Evolutionary conservation across 2,329 filamentous ascomycete genomes (phyloP).

Genomic region (Scorias spongiosa): DNA sequence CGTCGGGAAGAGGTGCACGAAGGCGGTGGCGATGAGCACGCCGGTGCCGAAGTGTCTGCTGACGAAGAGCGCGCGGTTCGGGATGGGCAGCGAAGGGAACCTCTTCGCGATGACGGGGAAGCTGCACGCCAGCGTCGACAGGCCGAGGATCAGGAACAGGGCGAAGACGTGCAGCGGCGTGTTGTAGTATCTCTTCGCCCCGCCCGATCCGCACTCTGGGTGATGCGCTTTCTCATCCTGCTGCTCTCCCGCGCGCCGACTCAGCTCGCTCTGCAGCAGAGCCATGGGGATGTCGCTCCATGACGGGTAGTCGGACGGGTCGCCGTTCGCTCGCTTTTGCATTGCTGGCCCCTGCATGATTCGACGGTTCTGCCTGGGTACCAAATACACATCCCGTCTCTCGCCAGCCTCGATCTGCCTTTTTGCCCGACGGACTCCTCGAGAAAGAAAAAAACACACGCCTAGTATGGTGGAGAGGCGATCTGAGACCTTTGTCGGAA

Average conservation of each 20-base stretch:
- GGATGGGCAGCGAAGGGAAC: conserved; percentile 44
- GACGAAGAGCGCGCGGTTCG: conserved; percentile 42
- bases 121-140: conserved; percentile 44
- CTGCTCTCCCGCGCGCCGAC: conserved; percentile 29
- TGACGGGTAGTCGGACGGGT: conserved; percentile 3
- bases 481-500: too few relatives aligned
- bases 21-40: conserved; percentile 41
- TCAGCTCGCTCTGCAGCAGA: conserved; percentile 34
- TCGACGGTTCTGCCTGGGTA: too few relatives aligned
- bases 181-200: conserved; percentile 35
- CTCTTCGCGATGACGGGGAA: conserved; percentile 46
- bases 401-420: too few relatives aligned
- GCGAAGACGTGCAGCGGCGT: conserved; percentile 41
- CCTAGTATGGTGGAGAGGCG: too few relatives aligned
- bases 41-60: conserved; percentile 45
- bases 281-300: conserved; percentile 27
- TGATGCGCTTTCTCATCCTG: conserved; percentile 8
- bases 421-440: too few relatives aligned
- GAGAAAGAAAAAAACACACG: too few relatives aligned
- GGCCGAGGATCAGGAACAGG: conserved; percentile 39
- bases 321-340: not conserved
- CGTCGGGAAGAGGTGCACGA: conserved; percentile 46
- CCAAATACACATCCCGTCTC: too few relatives aligned
- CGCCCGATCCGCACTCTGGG: conserved; percentile 39
- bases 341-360: not conserved